These are phyloP conservation scores for Naganishia onofrii DNA, from an alignment of 768 basidiomycete species.

Conservation along the genomic window DNA sequence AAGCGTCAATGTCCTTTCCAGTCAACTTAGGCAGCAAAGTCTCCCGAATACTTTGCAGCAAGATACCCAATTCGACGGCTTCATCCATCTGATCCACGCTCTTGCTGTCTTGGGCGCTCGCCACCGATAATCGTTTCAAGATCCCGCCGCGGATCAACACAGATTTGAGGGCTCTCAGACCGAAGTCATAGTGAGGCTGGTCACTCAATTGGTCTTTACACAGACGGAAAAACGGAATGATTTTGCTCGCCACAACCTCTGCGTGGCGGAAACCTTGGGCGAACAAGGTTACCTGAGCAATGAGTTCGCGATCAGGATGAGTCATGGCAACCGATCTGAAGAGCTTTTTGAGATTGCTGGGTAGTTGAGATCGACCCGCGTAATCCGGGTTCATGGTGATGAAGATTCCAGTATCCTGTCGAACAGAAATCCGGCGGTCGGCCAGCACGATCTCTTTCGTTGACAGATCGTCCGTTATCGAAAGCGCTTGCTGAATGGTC, in stretches of 20 bases:
- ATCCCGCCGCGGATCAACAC: constrained; percentile 96
- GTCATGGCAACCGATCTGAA: constrained; percentile 99
- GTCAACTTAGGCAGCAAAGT: constrained; percentile 98
- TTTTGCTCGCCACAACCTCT: constrained; percentile 93
- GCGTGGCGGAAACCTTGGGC: constrained; percentile 99
- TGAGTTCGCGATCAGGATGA: constrained; percentile 93
- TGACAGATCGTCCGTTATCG: constrained; percentile 77
- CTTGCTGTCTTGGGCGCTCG: constrained; percentile 40
- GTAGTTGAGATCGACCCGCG: constrained; percentile 74
- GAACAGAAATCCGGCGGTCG: constrained; percentile 45
- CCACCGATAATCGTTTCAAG: constrained; percentile 70
- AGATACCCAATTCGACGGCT: constrained; percentile 87
- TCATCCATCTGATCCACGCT: constrained; percentile 57
- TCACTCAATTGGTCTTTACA: constrained; percentile 95
- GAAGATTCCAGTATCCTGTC: constrained; percentile 89
- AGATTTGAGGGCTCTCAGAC: constrained; percentile 92
- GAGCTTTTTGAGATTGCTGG: constrained; percentile 60
- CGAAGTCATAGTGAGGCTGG: constrained; percentile 98
- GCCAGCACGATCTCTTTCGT: constrained; percentile 81
- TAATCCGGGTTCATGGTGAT: constrained; percentile 99
- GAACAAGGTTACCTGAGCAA: constrained; percentile 98
- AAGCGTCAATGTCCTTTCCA: constrained; percentile 74
- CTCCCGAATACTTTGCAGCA: constrained; percentile 97
- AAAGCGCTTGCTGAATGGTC: constrained; percentile 93
- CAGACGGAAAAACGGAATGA: constrained; percentile 98